These are phyloP conservation scores for Dionaea muscipula DNA, from an alignment of 179 eudicot species.

Conservation along the genomic window DNA sequence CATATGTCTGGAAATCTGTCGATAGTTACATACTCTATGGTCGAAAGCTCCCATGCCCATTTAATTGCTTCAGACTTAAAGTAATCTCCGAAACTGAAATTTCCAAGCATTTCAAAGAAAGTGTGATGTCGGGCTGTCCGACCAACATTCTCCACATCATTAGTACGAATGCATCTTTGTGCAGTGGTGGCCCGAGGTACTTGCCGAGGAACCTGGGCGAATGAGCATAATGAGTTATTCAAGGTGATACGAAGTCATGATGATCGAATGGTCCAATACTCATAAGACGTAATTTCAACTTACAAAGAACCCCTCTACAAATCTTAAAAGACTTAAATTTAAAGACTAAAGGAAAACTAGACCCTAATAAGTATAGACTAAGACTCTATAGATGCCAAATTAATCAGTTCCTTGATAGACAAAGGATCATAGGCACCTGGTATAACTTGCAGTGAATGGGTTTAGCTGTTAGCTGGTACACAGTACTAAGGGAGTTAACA, in stretches of 20 bases:
- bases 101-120: conserved; percentile 99
- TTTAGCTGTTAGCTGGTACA: too few relatives aligned
- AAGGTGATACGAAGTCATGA: not conserved
- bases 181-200: conserved; percentile 81
- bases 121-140: conserved; percentile 89
- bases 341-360: too few relatives aligned
- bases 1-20: conserved; percentile 1
- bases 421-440: too few relatives aligned
- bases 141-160: conserved; percentile 93
- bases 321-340: too few relatives aligned
- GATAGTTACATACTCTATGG: conserved; percentile 49
- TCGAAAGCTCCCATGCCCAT: conserved; percentile 99
- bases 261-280: too few relatives aligned
- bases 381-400: too few relatives aligned
- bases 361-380: too few relatives aligned
- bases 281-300: not conserved
- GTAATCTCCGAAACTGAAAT: conserved; percentile 94
- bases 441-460: too few relatives aligned
- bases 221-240: conserved; percentile 7
- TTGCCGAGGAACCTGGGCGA: conserved; percentile 77
- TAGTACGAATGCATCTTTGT: conserved; percentile 90
- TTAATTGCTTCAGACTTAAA: conserved; percentile 84
- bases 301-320: too few relatives aligned
- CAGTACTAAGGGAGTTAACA: too few relatives aligned
- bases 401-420: too few relatives aligned